Evolutionary conservation across 495 filamentous ascomycete genomes (phyloP).

Genomic region (Elaphomyces granulatus): DNA sequence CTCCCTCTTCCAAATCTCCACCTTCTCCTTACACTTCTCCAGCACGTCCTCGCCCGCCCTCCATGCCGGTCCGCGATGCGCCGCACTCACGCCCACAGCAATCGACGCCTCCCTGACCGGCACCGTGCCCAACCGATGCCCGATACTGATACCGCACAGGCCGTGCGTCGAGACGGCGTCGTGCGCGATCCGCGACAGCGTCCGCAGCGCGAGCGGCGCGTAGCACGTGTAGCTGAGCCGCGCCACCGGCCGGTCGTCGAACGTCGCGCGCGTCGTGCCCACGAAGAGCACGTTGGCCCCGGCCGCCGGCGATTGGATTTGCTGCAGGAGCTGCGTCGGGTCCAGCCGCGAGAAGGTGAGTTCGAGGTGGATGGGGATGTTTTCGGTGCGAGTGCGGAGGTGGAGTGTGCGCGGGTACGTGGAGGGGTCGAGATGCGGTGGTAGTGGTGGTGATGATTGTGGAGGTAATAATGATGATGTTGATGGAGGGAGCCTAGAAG

Average conservation of each 20-base stretch:
- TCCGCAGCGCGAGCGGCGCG: slow-evolving; percentile 55
- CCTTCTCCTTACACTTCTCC: slow-evolving; percentile 69
- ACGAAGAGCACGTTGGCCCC: slow-evolving; percentile 80
- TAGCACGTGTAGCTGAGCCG: slow-evolving; percentile 79
- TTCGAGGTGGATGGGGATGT: slow-evolving; percentile 30
- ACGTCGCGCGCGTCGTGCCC: slow-evolving; percentile 82
- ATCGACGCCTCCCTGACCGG: slow-evolving; percentile 87
- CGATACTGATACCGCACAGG: slow-evolving; percentile 57
- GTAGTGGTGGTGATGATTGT: slow-evolving; percentile 8
- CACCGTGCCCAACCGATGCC: slow-evolving; percentile 76
- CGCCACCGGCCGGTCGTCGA: slow-evolving; percentile 56
- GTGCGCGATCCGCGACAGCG: slow-evolving; percentile 54
- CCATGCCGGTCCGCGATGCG: slow-evolving; percentile 86
- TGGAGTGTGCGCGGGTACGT: slow-evolving; percentile 28
- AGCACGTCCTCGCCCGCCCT: slow-evolving; percentile 76
- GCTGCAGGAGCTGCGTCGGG: slow-evolving; percentile 41
- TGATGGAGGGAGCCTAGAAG: too few species aligned
- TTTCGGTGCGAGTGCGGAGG: slow-evolving; percentile 14
- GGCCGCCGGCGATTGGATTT: slow-evolving; percentile 62
- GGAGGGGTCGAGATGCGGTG: slow-evolving; percentile 23
- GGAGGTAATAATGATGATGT: too few species aligned
- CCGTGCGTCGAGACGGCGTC: slow-evolving; percentile 41
- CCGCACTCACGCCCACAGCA: slow-evolving; percentile 69
- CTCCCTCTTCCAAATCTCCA: slow-evolving; percentile 95
- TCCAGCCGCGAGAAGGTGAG: slow-evolving; percentile 50